A percentile compares a stretch with the other conserved stretches of the same genome.
These are phyloP conservation scores for Mycena sanguinolenta DNA, from an alignment of 768 basidiomycete genomes.

Conservation along the genomic window DNA sequence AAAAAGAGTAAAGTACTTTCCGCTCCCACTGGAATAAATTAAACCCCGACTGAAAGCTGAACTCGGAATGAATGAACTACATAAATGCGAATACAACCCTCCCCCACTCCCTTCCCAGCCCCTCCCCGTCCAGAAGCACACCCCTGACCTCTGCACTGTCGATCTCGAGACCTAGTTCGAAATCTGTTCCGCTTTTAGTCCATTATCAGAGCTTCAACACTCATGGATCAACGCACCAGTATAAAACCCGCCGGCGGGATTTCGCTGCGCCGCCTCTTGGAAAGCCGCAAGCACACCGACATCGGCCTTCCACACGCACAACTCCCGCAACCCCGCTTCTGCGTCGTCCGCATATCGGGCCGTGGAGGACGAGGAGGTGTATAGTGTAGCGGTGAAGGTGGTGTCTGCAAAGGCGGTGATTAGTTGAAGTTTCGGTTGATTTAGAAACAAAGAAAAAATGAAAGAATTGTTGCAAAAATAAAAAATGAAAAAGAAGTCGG, in stretches of 20 bases:
- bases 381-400: conserved; percentile 70
- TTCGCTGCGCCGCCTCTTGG: neutral
- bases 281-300: conserved; percentile 13
- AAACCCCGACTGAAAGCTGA: neutral
- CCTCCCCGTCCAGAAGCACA: conserved; percentile 13
- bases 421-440: neutral
- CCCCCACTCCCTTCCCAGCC: conserved; percentile 18
- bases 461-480: neutral
- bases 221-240: conserved; percentile 11
- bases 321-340: conserved; percentile 54
- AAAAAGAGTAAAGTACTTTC: no score
- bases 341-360: conserved; percentile 76
- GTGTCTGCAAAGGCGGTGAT: conserved; percentile 52
- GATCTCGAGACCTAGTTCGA: conserved; percentile 16
- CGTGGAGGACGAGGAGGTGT: conserved; percentile 61
- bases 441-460: no score
- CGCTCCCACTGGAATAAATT: neutral
- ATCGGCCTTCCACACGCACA: conserved; percentile 74
- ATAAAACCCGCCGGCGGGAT: conserved; percentile 25
- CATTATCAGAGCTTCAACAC: no score
- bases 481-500: neutral
- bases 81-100: conserved; percentile 23
- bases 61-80: neutral
- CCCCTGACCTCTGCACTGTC: conserved; percentile 29
- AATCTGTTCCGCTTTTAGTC: conserved; percentile 7